Percentiles rank a stretch among this genome's conserved stretches.
Evolutionary conservation across 306 rosid species (phyloP).

Genomic region (Vigna nakashimae): DNA sequence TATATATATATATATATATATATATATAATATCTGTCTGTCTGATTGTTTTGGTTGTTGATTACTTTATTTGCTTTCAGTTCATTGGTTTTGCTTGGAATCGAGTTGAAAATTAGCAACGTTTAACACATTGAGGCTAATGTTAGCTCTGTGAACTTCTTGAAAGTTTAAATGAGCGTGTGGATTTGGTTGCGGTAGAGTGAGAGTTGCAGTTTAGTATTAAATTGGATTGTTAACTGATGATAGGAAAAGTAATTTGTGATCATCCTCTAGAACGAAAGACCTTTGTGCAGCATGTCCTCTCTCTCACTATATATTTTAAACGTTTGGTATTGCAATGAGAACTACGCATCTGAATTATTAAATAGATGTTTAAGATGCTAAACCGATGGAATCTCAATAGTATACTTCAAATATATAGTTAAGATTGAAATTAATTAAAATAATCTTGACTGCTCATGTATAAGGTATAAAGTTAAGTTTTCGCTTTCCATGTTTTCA

Average conservation of each 20-base stretch:
- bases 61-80: not conserved
- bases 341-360: not conserved
- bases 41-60: not conserved
- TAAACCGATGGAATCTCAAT: too few species aligned
- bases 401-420: too few species aligned
- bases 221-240: not conserved
- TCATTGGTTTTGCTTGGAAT: not conserved
- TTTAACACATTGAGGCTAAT: not conserved
- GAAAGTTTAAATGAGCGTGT: not conserved
- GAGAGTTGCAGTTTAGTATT: not conserved
- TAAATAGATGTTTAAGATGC: not conserved
- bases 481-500: too few species aligned
- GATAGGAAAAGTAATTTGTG: not conserved
- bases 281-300: not conserved
- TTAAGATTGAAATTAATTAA: too few species aligned
- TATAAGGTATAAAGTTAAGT: too few species aligned
- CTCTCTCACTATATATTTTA: not conserved
- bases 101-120: slow-evolving; percentile 17
- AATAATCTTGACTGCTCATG: too few species aligned
- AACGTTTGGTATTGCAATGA: too few species aligned
- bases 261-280: not conserved
- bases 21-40: too few species aligned
- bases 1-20: too few species aligned
- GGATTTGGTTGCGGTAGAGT: not conserved
- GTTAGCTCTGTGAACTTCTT: not conserved